Base-by-base conservation (phyloP, 2,329 filamentous ascomycete genomes). In the Pochonia chlamydosporia region DNA sequence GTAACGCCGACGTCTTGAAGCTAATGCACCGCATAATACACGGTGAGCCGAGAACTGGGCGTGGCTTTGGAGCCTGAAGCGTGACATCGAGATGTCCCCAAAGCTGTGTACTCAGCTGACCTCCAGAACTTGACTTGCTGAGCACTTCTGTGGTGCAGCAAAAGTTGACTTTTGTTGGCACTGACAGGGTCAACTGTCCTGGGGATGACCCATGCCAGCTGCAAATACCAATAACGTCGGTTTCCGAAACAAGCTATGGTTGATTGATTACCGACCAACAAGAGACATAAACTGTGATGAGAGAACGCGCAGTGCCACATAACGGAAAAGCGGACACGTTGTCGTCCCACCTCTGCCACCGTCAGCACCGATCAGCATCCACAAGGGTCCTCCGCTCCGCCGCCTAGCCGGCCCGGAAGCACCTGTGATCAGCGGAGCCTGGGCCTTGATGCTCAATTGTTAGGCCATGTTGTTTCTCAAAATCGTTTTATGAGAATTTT, bases 301-400 rank as follows among this genome's bases (percentile, higher is more conserved):
- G 16, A 37, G 9, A 33, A 39, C n/a, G n/a, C n/a, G 36, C 28
- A 18, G 26, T 21, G 13, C 5, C n/a, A 35, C 18, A 37, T 21
- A 7, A 40, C 43, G 40, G 43, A 30, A n/a, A 31, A 21, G 43
- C 47, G 47, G 47, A 42, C 30, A 46, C 39, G 36, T 43, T 13
- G 18, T 26, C 18, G 40, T 43, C 35, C 23, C 47, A 49, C 42
- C 24, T 16, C 36, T 46, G 30, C 39, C 43, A 44, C 24, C 43
- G 43, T 42, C 42, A 43, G 43, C 43, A 49, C 43, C 43, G 47
- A 49, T 49, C 39, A 46, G 30, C 47, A 46, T 37, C 43, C 43
- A 43, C 40, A 40, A 35, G 31, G 47, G 20, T 14, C 39, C 43
- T 42, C 43, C 47, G 43, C 40, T 46, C 31, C 47, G 39, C 43